phyloP scores from a whole-genome alignment of 495 filamentous ascomycete species.

The Beverwykella pulmonaria region DNA sequence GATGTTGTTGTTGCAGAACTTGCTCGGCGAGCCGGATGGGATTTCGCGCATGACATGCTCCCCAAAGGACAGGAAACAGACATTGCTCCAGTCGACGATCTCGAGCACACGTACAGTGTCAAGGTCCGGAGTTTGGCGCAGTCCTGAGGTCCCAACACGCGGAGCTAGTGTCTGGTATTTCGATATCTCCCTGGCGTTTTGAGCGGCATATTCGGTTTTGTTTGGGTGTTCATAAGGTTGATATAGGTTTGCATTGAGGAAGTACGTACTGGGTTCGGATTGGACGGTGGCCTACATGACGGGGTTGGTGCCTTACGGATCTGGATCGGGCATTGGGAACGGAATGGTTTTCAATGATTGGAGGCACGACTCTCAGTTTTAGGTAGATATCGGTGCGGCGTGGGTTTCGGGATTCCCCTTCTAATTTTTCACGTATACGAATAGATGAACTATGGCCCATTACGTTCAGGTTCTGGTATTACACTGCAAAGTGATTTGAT shows the following conservation, averaged over 20 bases:
- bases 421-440: background rate
- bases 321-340: background rate
- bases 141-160: background rate
- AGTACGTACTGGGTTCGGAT: background rate
- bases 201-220: background rate
- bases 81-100: constrained; percentile 22
- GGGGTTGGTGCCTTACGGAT: background rate
- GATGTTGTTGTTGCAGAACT: constrained; percentile 90
- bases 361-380: background rate
- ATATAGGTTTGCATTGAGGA: background rate
- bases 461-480: background rate
- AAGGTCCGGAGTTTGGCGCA: constrained; percentile 14
- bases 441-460: background rate
- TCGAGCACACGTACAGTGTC: constrained; percentile 29
- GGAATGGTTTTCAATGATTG: background rate
- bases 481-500: background rate
- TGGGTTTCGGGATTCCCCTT: background rate
- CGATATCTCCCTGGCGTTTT: constrained; percentile 10
- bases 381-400: background rate
- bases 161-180: background rate
- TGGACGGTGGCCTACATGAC: background rate
- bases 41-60: constrained; percentile 86
- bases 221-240: constrained; percentile 13
- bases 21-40: constrained; percentile 82
- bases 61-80: constrained; percentile 44